Base-by-base conservation (phyloP, 2,329 filamentous ascomycete species). In the Sporothrix schenckii region DNA sequence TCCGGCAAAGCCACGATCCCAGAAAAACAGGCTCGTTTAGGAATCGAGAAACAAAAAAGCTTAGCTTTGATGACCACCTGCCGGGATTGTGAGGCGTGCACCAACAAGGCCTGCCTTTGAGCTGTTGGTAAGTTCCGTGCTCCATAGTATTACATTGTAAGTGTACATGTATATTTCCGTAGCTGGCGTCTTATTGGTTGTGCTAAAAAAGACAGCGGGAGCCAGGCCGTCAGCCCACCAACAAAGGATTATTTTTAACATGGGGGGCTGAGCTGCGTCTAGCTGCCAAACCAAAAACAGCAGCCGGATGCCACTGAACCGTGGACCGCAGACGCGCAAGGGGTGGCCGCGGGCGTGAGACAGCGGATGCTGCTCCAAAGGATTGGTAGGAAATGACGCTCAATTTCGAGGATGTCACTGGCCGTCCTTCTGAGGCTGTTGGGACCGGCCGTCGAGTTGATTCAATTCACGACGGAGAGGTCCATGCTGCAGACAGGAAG, bases 1-100 rank as follows among this genome's bases (percentile, higher is more conserved):
- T 63, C 58, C 58, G 58, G 39, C 58, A 63, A 63, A 63, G 58
- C 58, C 58, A 63, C 58, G 44, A 47, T 47, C 58, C 58, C n/a
- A 27, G 41, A 63, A 63, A 11, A 16, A 27, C 2, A 9, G 14
- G 11, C n/a, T 9, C 10, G 47, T 49, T 7, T 21, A 3, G 16
- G 19, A 3, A 50, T 21, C 19, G 49, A n/a, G 16, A 9, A 54
- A 54, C 9, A 16, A 16, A 44, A 44, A 44, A 44, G 11, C 13
- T 16, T 44, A 44, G 41, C 41, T 13, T 1, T 16, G 41, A 44
- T 44, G 41, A 44, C 14, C 1, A 9, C 41, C 14, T 13, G 13
- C 7, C 14, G 10, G 14, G 6, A 16, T 44, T 14, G 9, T 44
- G 41, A 13, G 41, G 41, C 41, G 11, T 16, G 14, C 41, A 9